Evolutionary conservation across 2,329 filamentous ascomycete species (phyloP), one percentile per base, ranked within the genome.

Genomic region (Colletotrichum scovillei): DNA sequence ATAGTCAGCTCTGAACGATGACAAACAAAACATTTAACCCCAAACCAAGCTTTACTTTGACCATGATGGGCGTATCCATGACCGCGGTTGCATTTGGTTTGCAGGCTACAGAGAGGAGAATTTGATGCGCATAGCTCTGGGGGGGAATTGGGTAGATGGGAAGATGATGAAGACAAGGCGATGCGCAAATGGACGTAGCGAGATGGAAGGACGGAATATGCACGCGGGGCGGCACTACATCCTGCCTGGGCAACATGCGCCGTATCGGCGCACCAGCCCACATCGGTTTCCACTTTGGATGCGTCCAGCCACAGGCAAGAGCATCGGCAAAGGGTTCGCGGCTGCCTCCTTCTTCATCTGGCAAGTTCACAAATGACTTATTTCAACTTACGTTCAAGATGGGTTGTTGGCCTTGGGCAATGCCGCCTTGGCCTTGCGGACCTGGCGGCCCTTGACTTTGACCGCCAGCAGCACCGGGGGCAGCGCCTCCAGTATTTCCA

Each of bases 381-480:
- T 56, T 26, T 53, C 64, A 76, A 83, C 89, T 85, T 83, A 91
- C 90, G 81, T 94, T 94, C 66, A 97, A 84, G 77, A 97, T 97
- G 5, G 94, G 94, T 80, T 97, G 94, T 28, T 73, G 71, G 46
- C 71, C 71, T 52, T 73, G 71, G 28, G 71, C 67, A 62, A 73
- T 73, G 49, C 71, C 70, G 26, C 70, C 67, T 30, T 73, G 71
- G 32, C 55, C 60, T 66, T 71, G 71, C n/a, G 71, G 71, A 22
- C 42, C 42, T n/a, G 42, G 42, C 81, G 96, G 94, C 49, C 93
- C 93, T 82, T 95, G 93, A 14, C 91, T 89, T 80, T 94, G 87
- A 19, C 88, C 88, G 74, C 89, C 87, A 49, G 90, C 74, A 63
- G 81, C 75, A 75, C 81, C 79, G 74, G 81, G 76, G 76, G 82